phyloP scores from a whole-genome alignment of 2,329 filamentous ascomycete species.

The Curvularia eragrostidis region DNA sequence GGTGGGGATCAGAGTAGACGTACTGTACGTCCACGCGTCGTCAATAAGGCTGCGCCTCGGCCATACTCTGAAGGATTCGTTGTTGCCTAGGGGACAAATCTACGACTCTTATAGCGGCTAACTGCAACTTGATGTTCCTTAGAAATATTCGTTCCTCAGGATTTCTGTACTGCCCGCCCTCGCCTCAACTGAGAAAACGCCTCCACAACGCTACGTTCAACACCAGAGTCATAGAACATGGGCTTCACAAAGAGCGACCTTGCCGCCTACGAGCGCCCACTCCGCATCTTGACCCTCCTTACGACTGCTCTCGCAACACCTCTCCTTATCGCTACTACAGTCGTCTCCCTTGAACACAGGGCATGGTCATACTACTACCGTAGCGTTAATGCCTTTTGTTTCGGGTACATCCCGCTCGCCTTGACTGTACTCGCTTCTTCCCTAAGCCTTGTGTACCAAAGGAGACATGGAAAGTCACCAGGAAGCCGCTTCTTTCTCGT shows the following conservation, averaged over 20 bases:
- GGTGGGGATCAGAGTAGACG: neutral
- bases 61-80: neutral
- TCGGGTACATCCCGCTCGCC: conserved; percentile 25
- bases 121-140: neutral
- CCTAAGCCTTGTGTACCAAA: conserved; percentile 6
- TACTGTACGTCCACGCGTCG: conserved; percentile 16
- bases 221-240: neutral
- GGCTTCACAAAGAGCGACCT: neutral
- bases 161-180: neutral
- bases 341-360: conserved; percentile 12
- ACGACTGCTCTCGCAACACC: conserved; percentile 19
- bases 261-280: conserved; percentile 14
- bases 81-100: conserved; percentile 25
- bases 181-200: neutral
- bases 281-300: conserved; percentile 18
- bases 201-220: neutral
- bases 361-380: conserved; percentile 4
- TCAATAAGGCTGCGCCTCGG: neutral
- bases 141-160: neutral
- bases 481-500: conserved; percentile 12
- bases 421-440: conserved; percentile 18
- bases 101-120: neutral
- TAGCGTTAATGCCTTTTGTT: conserved; percentile 17
- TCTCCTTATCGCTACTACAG: conserved; percentile 20
- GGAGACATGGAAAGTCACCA: conserved; percentile 9